Evolutionary conservation across 208 protist genomes (phyloP).

Genomic region (Wallacemonas collosoma): DNA sequence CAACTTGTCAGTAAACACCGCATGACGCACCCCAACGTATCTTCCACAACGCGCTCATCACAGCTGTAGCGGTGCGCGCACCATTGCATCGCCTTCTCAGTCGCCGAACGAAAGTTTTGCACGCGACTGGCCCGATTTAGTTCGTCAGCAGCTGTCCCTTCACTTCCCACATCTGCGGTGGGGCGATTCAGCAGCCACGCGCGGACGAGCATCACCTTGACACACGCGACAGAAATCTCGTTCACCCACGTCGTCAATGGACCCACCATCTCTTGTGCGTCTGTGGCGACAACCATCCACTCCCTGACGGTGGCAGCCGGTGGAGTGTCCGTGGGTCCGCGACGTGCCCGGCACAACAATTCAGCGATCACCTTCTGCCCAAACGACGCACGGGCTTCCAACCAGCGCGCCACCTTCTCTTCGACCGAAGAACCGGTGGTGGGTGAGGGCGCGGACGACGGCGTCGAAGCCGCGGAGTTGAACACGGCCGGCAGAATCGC

Average conservation of each 20-base stretch:
- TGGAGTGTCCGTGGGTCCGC: not conserved
- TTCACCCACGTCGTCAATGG: not conserved
- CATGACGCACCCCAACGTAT: not conserved
- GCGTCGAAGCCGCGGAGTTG: not conserved
- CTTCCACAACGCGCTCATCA: too few relatives aligned
- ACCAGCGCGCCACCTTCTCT: not conserved
- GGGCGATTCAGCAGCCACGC: not conserved
- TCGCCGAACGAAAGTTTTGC: not conserved
- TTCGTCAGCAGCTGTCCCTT: not conserved
- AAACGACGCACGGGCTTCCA: constrained; percentile 12
- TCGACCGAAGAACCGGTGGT: constrained; percentile 3
- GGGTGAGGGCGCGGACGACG: not conserved
- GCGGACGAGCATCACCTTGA: not conserved
- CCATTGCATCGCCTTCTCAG: constrained; percentile 2
- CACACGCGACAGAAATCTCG: not conserved
- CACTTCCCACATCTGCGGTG: not conserved
- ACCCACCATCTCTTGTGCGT: not conserved
- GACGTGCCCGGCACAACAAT: not conserved
- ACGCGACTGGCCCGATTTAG: not conserved
- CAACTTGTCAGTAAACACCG: not conserved
- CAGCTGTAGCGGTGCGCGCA: not conserved
- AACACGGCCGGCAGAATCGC: not conserved
- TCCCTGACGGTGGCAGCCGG: not conserved
- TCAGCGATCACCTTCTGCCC: constrained; percentile 6
- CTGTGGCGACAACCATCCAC: not conserved